Evolutionary conservation across 495 filamentous ascomycete genomes (phyloP), one percentile per base, ranked within the genome.

Genomic region (Hapsidospora chrysogenum): DNA sequence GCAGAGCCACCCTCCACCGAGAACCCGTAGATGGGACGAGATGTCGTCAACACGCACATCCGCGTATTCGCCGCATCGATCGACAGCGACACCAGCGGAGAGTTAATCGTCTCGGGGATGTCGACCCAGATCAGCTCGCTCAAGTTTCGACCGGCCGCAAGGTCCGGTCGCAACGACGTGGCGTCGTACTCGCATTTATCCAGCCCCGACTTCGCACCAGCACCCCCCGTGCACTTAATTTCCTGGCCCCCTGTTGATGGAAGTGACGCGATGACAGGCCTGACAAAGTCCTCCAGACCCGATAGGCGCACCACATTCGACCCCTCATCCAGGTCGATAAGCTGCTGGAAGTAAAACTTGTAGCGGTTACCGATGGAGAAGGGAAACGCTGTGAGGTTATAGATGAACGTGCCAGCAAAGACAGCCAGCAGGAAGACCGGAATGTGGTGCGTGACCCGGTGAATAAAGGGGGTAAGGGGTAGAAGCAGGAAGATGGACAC

Each of bases 331-430:
- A 92, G 68, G 44, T 93, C 72, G 32, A 94, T 63, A 5, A 70
- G 68, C 47, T 97, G 86, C 6, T 78, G 52, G 57, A 95, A 96
- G 56, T 76, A 92, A 28, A 85, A 56, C 48, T 96, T 96, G 44
- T 94, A 68, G 31, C 85, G 68, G 43, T 70, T 80, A 27, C 72
- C 60, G 19, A 64, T 60, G 1, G 83, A 84, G 59, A 95, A 96
- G 1, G 89, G 89, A 54, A 93, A 93, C 4, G 81, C 86, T 16
- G 64, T 56, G 9, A 94, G 70, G 50, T 89, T 93, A 62, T 92
- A 96, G 45, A 87, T 71, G 20, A 86, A 52, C 9, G 85, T 93
- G 18, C 67, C 80, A 27, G 71, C 41, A 40, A 85, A 80, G 19
- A 95, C 58, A 7, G 77, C 51, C 31, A 92, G 63, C 15, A 94